Conservation (phyloP, 306 rosid species). For the Pyrus bretschneideri region DNA sequence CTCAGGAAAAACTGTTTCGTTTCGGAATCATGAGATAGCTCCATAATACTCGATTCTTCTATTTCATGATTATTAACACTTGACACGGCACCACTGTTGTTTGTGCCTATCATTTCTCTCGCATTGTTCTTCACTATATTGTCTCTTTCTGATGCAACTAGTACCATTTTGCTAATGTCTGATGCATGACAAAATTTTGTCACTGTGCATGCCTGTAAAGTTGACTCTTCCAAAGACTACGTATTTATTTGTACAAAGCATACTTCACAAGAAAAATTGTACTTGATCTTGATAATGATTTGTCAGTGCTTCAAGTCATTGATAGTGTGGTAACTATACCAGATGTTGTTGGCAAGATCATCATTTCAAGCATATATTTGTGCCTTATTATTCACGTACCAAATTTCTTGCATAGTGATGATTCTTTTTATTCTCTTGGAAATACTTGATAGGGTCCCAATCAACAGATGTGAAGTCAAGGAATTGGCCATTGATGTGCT, state of each 20-base stretch:
- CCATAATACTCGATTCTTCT: not conserved
- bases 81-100: not conserved
- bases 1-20: not conserved
- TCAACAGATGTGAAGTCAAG: constrained; percentile 6
- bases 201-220: not conserved
- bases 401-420: not conserved
- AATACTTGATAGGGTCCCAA: constrained; percentile 19
- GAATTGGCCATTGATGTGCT: too few species aligned
- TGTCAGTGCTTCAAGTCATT: not conserved
- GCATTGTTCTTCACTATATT: not conserved
- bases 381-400: not conserved
- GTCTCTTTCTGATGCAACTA: not conserved
- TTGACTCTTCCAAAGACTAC: not conserved
- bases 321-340: not conserved
- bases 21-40: not conserved
- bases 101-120: not conserved
- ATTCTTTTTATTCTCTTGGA: not conserved
- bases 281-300: not conserved
- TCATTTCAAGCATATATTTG: not conserved
- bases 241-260: not conserved
- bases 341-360: not conserved
- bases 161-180: not conserved
- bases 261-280: not conserved
- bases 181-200: not conserved
- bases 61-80: not conserved